Conservation (phyloP, 2,329 filamentous ascomycete species). For the Madurella mycetomatis region DNA sequence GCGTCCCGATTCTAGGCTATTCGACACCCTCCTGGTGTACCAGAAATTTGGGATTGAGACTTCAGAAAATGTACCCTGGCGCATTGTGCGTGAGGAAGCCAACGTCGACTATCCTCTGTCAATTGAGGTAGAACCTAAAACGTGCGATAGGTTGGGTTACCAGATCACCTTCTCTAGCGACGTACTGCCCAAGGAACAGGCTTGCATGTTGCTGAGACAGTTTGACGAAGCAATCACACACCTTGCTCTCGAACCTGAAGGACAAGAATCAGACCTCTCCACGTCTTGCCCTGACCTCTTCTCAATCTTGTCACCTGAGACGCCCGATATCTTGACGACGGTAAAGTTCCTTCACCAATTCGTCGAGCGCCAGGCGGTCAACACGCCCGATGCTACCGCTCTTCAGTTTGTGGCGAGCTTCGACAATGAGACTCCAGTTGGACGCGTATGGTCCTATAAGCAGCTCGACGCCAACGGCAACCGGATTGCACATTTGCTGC, state of each 20-base stretch:
- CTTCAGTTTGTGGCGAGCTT: conserved; percentile 69
- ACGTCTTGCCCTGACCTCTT: conserved; percentile 41
- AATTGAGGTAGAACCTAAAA: conserved; percentile 65
- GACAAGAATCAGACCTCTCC: conserved; percentile 37
- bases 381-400: conserved; percentile 57
- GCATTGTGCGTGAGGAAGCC: conserved; percentile 59
- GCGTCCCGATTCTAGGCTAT: conserved; percentile 60
- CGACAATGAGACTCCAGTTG: conserved; percentile 39
- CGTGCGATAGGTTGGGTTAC: conserved; percentile 48
- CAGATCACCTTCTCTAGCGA: conserved; percentile 63
- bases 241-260: conserved; percentile 48
- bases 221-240: conserved; percentile 64
- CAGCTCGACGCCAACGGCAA: conserved; percentile 69
- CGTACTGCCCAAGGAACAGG: conserved; percentile 65
- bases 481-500: conserved; percentile 63
- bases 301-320: conserved; percentile 61
- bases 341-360: conserved; percentile 69
- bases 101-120: conserved; percentile 75
- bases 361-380: conserved; percentile 59
- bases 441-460: conserved; percentile 66
- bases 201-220: conserved; percentile 61
- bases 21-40: conserved; percentile 82
- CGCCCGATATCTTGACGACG: conserved; percentile 52
- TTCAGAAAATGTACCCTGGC: conserved; percentile 47
- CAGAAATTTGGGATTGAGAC: conserved; percentile 52